phyloP scores from a whole-genome alignment of 2,329 filamentous ascomycete genomes.

The Neofusicoccum sp. region DNA sequence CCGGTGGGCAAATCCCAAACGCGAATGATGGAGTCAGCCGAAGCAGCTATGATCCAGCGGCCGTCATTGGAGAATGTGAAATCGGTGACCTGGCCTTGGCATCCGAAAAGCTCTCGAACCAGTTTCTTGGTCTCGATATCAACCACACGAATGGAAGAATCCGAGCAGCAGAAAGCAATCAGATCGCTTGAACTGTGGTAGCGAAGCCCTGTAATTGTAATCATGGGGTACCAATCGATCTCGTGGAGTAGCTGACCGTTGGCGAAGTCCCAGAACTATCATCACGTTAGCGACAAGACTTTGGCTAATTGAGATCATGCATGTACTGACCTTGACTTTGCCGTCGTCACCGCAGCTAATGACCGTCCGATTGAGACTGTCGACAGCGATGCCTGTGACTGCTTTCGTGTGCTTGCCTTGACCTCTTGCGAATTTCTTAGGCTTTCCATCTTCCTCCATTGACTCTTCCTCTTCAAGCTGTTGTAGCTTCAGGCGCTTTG shows the following conservation, averaged over 20 bases:
- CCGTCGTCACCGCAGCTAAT: conserved; percentile 89
- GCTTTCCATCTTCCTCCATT: conserved; percentile 49
- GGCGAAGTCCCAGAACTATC: conserved; percentile 88
- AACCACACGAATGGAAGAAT: conserved; percentile 83
- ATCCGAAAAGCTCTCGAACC: conserved; percentile 91
- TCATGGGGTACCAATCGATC: conserved; percentile 80
- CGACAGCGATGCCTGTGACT: conserved; percentile 84
- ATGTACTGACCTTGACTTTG: conserved; percentile 68
- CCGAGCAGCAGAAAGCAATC: conserved; percentile 85
- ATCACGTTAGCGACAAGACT: conserved; percentile 24
- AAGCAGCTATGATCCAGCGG: conserved; percentile 88
- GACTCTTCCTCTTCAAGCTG: conserved; percentile 60
- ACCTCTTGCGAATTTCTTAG: conserved; percentile 48
- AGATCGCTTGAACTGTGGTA: conserved; percentile 85
- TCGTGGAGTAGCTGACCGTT: conserved; percentile 78
- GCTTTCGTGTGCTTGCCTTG: conserved; percentile 77
- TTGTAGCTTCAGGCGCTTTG: conserved; percentile 70
- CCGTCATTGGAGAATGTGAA: conserved; percentile 83
- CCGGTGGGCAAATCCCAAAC: conserved; percentile 96
- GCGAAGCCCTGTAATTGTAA: conserved; percentile 72
- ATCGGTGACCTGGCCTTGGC: conserved; percentile 39
- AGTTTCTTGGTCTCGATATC: conserved; percentile 89
- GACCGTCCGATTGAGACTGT: conserved; percentile 83
- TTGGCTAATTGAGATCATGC: not conserved
- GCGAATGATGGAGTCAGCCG: conserved; percentile 76